Base-by-base conservation (phyloP, 1,284 basidiomycete species). In the Cerrena zonata region DNA sequence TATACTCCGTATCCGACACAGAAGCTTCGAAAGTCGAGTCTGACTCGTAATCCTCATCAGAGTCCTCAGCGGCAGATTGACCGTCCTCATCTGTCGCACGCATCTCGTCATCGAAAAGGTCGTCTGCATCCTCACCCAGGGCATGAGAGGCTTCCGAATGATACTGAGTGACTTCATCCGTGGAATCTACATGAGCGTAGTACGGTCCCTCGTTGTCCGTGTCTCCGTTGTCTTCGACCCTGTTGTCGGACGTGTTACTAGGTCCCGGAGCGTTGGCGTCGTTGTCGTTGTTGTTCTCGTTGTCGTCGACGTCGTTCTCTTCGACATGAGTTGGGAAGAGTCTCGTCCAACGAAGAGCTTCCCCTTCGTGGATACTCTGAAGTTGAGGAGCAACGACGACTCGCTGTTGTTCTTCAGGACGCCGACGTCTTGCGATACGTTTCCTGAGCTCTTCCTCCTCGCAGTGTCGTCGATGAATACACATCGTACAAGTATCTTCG, bases 401-500 rank as follows among this genome's bases (percentile, higher is more conserved):
- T 21, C 26, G 23, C 4, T 24, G 42, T 44, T 22, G 42, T 21
- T 44, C 30, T 15, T 34, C 30, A 15, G 7, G 30, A 34, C 30
- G 30, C 7, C 7, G 42, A 44, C 42, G 42, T 22, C 10, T 7
- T 12, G 42, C 42, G 11, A 18, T 13, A 44, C 45, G 4, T 22
- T 34, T 5, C 41, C 41, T 42, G 37, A 34, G 46, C 46, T 57
- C 56, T 21, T 58, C 57, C n/a, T 67, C 67, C 50, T 66, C 61
- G 10, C 19, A 51, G 11, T 59, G 61, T 0, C 49, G 41, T 19
- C 53, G 51, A 27, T 45, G 44, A 23, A 52, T 48, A 53, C 68
- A 71, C 13, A 48, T 41, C 37, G 48, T 49, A 53, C 78, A 80
- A 30, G 64, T 73, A 21, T 66, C 67, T 45, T 68, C 61, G 53